Evolutionary conservation across 306 rosid species (phyloP).

Genomic region (Dicorynia guianensis): DNA sequence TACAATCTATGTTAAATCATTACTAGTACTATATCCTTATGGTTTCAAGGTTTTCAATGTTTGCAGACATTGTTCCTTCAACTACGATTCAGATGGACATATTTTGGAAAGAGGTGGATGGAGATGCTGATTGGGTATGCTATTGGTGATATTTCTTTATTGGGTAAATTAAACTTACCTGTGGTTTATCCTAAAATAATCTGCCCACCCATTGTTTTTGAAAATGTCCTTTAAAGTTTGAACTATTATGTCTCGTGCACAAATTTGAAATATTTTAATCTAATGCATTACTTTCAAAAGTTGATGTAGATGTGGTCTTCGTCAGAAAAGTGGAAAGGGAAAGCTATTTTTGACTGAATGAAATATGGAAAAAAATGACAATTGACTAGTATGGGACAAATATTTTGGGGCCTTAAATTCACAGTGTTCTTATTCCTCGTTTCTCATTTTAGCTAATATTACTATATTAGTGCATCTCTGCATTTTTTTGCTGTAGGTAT

Average conservation of each 20-base stretch:
- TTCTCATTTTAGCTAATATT: not conserved
- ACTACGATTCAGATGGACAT: conserved; percentile 80
- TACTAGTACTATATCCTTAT: conserved; percentile 39
- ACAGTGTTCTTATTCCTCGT: not conserved
- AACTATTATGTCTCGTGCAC: conserved; percentile 12
- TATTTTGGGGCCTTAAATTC: not conserved
- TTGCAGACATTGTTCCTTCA: conserved; percentile 80
- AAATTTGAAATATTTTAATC: conserved; percentile 8
- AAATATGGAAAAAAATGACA: not conserved
- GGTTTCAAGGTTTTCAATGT: conserved; percentile 18
- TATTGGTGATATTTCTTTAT: conserved; percentile 50
- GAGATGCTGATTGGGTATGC: conserved; percentile 97
- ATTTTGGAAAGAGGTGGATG: conserved; percentile 94
- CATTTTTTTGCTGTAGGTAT: no score
- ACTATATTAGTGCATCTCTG: no score
- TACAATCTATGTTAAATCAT: conserved; percentile 18
- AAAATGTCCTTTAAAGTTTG: conserved; percentile 11
- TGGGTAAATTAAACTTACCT: conserved; percentile 52
- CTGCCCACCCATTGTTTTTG: conserved; percentile 27
- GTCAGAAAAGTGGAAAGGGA: not conserved
- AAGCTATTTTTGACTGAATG: not conserved
- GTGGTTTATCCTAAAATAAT: conserved; percentile 44
- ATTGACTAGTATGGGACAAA: not conserved
- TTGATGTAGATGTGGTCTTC: not conserved
- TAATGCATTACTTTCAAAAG: not conserved